These are phyloP conservation scores for Nannizzia gypsea DNA, from an alignment of 2,329 filamentous ascomycete genomes.

Conservation along the genomic window DNA sequence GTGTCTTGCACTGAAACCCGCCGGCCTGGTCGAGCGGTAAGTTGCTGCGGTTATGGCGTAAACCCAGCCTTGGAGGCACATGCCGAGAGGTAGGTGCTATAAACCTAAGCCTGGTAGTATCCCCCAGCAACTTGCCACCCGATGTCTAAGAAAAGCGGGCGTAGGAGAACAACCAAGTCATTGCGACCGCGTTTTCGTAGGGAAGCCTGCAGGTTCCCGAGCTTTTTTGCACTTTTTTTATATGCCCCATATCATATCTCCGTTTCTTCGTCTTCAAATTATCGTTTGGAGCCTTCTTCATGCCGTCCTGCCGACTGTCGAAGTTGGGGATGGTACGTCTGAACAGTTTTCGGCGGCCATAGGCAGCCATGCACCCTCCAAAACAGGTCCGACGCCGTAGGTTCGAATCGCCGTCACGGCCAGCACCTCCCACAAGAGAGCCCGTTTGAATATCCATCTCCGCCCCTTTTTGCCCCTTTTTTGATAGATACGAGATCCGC, in stretches of 20 bases:
- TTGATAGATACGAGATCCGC: no score
- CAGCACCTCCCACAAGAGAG: no score
- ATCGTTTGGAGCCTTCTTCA: not conserved
- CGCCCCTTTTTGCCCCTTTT: not conserved
- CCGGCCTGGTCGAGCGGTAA: not conserved
- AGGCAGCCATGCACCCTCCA: not conserved
- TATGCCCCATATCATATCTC: not conserved
- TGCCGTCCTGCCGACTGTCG: not conserved
- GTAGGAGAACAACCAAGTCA: slow-evolving; percentile 5
- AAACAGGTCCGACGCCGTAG: not conserved
- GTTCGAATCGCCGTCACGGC: not conserved
- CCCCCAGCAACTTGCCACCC: not conserved
- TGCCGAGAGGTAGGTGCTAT: not conserved
- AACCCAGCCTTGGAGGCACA: not conserved
- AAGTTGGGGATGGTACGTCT: not conserved
- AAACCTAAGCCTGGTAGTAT: not conserved
- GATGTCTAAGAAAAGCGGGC: slow-evolving; percentile 1
- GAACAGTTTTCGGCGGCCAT: not conserved
- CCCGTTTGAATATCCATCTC: not conserved
- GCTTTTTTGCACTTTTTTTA: not conserved
- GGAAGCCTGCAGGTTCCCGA: not conserved
- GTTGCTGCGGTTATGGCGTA: not conserved
- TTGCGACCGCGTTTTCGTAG: slow-evolving; percentile 4
- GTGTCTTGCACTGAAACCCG: not conserved
- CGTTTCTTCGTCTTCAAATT: not conserved